phyloP scores from a whole-genome alignment of 2,329 filamentous ascomycete species.

The Sclerotinia spermophila region DNA sequence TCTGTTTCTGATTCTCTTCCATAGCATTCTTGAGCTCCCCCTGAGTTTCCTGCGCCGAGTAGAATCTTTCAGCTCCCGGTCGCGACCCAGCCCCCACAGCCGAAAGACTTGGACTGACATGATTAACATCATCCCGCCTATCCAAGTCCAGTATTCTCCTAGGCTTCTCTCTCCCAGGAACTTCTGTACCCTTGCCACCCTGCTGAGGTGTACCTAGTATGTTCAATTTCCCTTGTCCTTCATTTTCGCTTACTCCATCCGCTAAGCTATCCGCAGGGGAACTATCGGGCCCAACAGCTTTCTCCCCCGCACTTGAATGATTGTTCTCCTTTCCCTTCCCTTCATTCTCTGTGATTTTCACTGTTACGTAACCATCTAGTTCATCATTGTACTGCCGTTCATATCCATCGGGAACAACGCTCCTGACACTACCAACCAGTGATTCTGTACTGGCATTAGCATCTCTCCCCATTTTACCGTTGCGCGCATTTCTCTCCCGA shows the following conservation, averaged over 20 bases:
- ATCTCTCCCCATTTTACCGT: background rate
- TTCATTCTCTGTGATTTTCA: background rate
- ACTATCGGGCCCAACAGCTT: background rate
- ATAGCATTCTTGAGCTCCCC: background rate
- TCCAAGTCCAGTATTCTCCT: background rate
- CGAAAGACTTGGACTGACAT: background rate
- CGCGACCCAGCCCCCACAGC: background rate
- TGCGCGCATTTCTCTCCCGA: background rate
- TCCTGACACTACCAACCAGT: slow-evolving; percentile 1
- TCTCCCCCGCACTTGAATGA: no score
- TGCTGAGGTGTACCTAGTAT: background rate
- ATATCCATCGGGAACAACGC: background rate
- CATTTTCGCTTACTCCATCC: background rate
- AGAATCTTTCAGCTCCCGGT: background rate
- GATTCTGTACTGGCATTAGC: background rate
- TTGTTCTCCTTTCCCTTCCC: background rate
- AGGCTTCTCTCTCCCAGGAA: background rate
- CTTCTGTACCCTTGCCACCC: background rate
- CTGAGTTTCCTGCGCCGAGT: background rate
- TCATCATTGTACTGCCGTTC: background rate
- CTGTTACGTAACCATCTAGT: background rate
- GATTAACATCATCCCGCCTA: background rate
- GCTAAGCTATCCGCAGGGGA: background rate
- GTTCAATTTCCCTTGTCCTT: background rate
- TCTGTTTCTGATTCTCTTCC: background rate